A percentile compares a stretch with the other conserved stretches of the same genome.
Evolutionary conservation across 169 alveolate species (phyloP).

Genomic region (Plasmodium ovale): DNA sequence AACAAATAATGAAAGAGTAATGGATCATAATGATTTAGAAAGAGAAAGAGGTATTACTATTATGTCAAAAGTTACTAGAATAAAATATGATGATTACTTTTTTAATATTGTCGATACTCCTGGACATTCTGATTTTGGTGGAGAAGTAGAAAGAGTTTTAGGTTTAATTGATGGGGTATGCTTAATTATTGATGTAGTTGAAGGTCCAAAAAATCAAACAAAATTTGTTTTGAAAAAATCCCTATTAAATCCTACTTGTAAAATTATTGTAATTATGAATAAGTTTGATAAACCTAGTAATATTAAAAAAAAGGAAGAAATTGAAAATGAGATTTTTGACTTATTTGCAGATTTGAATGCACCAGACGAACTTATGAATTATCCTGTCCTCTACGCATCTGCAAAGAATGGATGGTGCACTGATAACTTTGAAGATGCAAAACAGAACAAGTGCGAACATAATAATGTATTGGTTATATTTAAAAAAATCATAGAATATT

Average conservation of each 20-base stretch:
- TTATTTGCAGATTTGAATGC: slow-evolving; percentile 92
- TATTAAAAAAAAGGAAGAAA: slow-evolving; percentile 88
- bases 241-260: slow-evolving; percentile 82
- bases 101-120: slow-evolving; percentile 91
- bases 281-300: slow-evolving; percentile 85
- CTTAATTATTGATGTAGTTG: slow-evolving; percentile 96
- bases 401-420: slow-evolving; percentile 91
- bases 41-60: slow-evolving; percentile 98
- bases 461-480: slow-evolving; percentile 57
- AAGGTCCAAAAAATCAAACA: slow-evolving; percentile 95
- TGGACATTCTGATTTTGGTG: slow-evolving; percentile 98
- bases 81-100: slow-evolving; percentile 89
- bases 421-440: slow-evolving; percentile 72
- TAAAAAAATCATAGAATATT: slow-evolving; percentile 74
- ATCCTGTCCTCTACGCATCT: slow-evolving; percentile 94
- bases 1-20: slow-evolving; percentile 81
- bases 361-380: slow-evolving; percentile 93
- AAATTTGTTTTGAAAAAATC: slow-evolving; percentile 85
- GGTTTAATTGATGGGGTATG: slow-evolving; percentile 97
- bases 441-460: slow-evolving; percentile 44
- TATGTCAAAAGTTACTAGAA: slow-evolving; percentile 94
- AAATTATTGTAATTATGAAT: slow-evolving; percentile 84
- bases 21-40: slow-evolving; percentile 95
- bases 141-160: slow-evolving; percentile 97
- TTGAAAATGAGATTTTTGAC: slow-evolving; percentile 94